Base-by-base conservation (phyloP, 352 stramenopile species). In the Globisporangium abappressorium region DNA sequence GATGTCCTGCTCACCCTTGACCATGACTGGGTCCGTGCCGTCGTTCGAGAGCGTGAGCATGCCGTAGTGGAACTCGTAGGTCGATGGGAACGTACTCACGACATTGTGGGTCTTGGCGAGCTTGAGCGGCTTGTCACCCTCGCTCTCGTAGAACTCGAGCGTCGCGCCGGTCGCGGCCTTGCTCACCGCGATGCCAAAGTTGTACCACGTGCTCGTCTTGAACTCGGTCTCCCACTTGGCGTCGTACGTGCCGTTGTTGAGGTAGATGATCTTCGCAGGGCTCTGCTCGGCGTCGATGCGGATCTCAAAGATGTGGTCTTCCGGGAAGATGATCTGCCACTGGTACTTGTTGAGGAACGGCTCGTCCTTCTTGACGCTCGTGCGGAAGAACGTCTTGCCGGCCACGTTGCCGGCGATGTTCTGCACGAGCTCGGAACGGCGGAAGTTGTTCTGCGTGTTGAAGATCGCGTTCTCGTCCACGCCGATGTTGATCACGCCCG, bases 391-490 rank as follows among this genome's bases (percentile, higher is more conserved):
- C 51, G 77, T 86, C 41, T 76, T 85, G 57, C 73, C 73, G 11
- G 51, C 66, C 5, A 63, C 73, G 51, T 84, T 77, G 36, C 70
- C 70, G 0, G 68, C 70, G 20, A 91, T 64, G 46, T 85, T 74
- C 70, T 90, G 83, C 64, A 91, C 83, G 24, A 91, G 73, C 51
- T 91, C 83, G 2, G 83, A 88, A 56, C 83, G 83, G 54, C 81
- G 78, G 66, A 91, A 90, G 71, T 85, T 87, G 54, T 64, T 77
- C 70, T 91, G 81, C 2, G 66, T 72, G 5, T 78, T 75, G 71
- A 85, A 90, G 22, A 84, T 75, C 18, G 79, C 72, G 47, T 76
- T 74, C 56, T 73, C 64, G 66, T 88, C 79, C 47, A 90, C 81
- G 5, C 47, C 75, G 46, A 88, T 56, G 57, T 66, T 84, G 74